Conservation (phyloP, 192 early-diverging fungal species). For the Coemansia sp. region DNA sequence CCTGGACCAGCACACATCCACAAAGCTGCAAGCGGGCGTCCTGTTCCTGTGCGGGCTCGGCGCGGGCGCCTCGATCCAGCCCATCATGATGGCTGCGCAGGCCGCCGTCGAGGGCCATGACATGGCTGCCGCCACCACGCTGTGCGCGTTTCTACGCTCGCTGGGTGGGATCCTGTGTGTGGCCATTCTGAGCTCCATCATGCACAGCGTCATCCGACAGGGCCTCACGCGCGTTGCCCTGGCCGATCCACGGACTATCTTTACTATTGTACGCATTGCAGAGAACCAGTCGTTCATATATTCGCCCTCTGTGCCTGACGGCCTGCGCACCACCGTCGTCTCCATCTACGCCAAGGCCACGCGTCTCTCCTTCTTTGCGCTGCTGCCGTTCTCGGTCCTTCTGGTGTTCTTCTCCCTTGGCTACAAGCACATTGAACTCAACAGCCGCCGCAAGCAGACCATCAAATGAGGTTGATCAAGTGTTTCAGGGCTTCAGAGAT, state of each 20-base stretch:
- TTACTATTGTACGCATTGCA: slow-evolving; percentile 38
- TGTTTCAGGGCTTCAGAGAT: too few relatives aligned
- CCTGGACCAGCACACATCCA: slow-evolving; percentile 55
- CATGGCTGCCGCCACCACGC: slow-evolving; percentile 73
- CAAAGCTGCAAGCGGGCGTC: slow-evolving; percentile 59
- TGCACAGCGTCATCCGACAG: slow-evolving; percentile 35
- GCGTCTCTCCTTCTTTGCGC: slow-evolving; percentile 55
- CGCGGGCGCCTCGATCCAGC: slow-evolving; percentile 73
- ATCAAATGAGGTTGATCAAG: slow-evolving; percentile 29
- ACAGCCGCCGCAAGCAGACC: slow-evolving; percentile 38
- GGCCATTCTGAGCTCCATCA: slow-evolving; percentile 47
- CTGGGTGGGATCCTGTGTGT: slow-evolving; percentile 49
- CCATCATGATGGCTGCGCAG: slow-evolving; percentile 72
- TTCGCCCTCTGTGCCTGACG: slow-evolving; percentile 24
- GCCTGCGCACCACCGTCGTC: slow-evolving; percentile 35
- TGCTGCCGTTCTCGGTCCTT: slow-evolving; percentile 54
- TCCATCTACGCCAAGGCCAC: slow-evolving; percentile 56
- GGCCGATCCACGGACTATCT: slow-evolving; percentile 26
- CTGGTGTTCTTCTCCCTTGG: slow-evolving; percentile 27
- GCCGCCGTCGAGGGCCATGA: slow-evolving; percentile 62
- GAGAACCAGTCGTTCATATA: slow-evolving; percentile 58
- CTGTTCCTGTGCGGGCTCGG: slow-evolving; percentile 75
- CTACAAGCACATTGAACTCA: slow-evolving; percentile 42
- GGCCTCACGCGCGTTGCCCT: slow-evolving; percentile 51
- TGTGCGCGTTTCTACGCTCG: slow-evolving; percentile 62